Percentiles rank a stretch among this genome's conserved stretches.
phyloP scores from a whole-genome alignment of 768 basidiomycete species.

The Xerocomellus intermedius region DNA sequence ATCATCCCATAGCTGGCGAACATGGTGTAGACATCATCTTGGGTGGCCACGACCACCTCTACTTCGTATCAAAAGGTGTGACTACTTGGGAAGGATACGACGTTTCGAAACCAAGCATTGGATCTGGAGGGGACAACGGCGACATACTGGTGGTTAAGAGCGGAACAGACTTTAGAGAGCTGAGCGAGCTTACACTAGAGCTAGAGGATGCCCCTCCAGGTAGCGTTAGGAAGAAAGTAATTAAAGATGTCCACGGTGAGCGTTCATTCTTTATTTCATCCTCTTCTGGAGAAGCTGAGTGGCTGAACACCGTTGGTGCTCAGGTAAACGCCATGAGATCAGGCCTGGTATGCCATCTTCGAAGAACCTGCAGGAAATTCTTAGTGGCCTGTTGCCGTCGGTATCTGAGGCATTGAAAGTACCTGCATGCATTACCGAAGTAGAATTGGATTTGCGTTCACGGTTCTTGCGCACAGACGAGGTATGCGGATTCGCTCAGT shows the following conservation, averaged over 20 bases:
- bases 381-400: constrained; percentile 61
- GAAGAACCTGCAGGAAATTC: constrained; percentile 51
- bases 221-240: constrained; percentile 61
- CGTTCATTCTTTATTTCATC: not conserved
- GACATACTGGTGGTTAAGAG: constrained; percentile 77
- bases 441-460: constrained; percentile 74
- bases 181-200: constrained; percentile 72
- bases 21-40: constrained; percentile 84
- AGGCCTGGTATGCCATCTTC: constrained; percentile 57
- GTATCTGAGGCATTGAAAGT: constrained; percentile 68
- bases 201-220: constrained; percentile 56
- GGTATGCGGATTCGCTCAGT: constrained; percentile 35
- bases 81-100: constrained; percentile 67
- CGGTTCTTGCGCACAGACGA: constrained; percentile 69
- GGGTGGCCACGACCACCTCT: constrained; percentile 87
- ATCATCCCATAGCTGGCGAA: constrained; percentile 40
- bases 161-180: constrained; percentile 84
- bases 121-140: constrained; percentile 67
- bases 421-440: constrained; percentile 69
- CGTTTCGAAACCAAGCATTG: constrained; percentile 47
- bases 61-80: constrained; percentile 67
- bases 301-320: not conserved
- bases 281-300: not conserved
- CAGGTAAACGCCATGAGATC: constrained; percentile 66
- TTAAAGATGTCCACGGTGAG: constrained; percentile 59